Percentiles rank a stretch among this genome's conserved stretches.
Conservation (phyloP, 805 yeast genomes). For the Cyberlindnera mrakii region DNA sequence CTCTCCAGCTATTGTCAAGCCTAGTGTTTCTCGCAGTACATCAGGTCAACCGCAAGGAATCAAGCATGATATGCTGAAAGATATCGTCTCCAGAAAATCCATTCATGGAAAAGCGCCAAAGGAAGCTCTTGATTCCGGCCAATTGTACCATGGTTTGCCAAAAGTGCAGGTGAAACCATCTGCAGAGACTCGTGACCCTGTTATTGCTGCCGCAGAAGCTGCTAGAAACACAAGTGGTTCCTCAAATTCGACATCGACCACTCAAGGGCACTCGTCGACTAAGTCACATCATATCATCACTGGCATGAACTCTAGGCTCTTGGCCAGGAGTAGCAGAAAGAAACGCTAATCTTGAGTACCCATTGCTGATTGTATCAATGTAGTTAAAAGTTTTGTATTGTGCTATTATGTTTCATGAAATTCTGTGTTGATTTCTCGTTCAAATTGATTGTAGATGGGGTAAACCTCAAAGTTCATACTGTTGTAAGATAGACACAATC, state of each 20-base stretch:
- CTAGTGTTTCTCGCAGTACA: neutral
- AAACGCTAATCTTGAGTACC: neutral
- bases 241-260: neutral
- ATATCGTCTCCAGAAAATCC: slow-evolving; percentile 25
- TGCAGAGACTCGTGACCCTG: neutral
- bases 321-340: slow-evolving; percentile 42
- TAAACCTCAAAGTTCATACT: no score
- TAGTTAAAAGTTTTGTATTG: neutral
- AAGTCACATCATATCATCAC: slow-evolving; percentile 33
- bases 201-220: slow-evolving; percentile 23
- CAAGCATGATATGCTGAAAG: slow-evolving; percentile 28
- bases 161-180: neutral
- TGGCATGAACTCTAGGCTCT: slow-evolving; percentile 52
- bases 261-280: neutral
- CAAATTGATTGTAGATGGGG: no score
- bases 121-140: slow-evolving; percentile 26
- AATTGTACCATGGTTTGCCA: slow-evolving; percentile 31
- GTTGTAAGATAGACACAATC: no score
- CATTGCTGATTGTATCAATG: no score
- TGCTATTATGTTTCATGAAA: neutral
- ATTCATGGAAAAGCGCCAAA: slow-evolving; percentile 9
- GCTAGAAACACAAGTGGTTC: slow-evolving; percentile 9
- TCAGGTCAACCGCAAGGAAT: slow-evolving; percentile 1
- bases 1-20: neutral
- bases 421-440: no score